Base-by-base conservation (phyloP, 2,329 filamentous ascomycete species). In the Pyricularia grisea region DNA sequence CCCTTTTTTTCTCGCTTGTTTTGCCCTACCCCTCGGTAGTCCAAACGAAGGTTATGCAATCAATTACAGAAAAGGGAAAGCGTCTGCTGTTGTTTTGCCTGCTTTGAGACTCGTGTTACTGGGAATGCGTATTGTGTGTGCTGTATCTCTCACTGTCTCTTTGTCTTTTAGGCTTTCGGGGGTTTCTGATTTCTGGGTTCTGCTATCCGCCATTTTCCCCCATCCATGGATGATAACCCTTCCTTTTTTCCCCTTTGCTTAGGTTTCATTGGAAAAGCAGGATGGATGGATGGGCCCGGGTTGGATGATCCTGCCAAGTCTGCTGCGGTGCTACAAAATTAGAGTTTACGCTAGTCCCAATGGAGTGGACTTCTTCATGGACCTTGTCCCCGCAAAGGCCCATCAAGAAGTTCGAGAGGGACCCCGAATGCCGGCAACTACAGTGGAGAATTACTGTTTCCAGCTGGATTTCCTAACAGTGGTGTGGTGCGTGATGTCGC, bases 251-350 rank as follows among this genome's bases (percentile, higher is more conserved):
- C 25, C 25, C 58, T 61, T 27, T 61, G n/a, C 25, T 27, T 61
- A 9, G 58, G 58, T 61, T 61, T 61, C 58, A 61, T 61, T 61
- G 20, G 58, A 61, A 61, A 61, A 61, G 58, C 58, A 61, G 58
- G 58, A 61, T 61, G 58, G 58, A 61, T 50, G 42, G 42, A 50
- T 50, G 42, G 42, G 42, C 42, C 42, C n/a, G 42, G 42, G 58
- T 61, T 61, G 58, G 58, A 61, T 61, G 58, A 61, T 61, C 58
- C 58, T 61, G 58, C 58, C 58, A 61, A 61, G 58, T 61, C 58
- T 61, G 58, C 58, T 61, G 58, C 58, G 23, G 58, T 27, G 58
- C 58, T 61, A 61, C 58, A 27, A 10, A 61, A 61, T 61, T 61
- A 61, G 58, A 61, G 58, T 61, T 61, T 61, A 61, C 58, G 58